Base-by-base conservation (phyloP, 208 protist genomes). In the Sergeia podlipaevii region DNA sequence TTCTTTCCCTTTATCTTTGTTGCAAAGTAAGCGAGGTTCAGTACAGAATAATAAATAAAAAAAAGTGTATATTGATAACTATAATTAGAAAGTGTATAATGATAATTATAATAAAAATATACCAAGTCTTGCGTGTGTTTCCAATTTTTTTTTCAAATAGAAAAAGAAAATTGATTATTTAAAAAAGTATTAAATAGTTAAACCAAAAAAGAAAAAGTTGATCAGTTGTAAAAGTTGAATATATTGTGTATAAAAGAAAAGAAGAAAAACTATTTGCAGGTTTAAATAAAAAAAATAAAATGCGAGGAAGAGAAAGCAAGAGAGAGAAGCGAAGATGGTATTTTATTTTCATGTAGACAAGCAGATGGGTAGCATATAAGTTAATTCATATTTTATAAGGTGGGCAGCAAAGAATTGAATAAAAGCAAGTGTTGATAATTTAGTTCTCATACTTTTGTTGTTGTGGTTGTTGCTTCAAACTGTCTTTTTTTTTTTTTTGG, bases 181-280 rank as follows among this genome's bases (percentile, higher is more conserved):
- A 26, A 20, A 4, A 2, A 38, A 3, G 4, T 57, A n/a, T 57
- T 10, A 39, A 23, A 17, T n/a, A 59, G 26, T 54, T 26, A 7
- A 24, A 53, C 13, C 53, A 32, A 42, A 42, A 30, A 69, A 70
- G 49, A 21, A 45, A 28, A 57, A 57, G n/a, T n/a, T n/a, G n/a
- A n/a, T n/a, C n/a, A n/a, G n/a, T n/a, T n/a, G n/a, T n/a, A 30
- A 65, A 53, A 48, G 39, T 54, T 23, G 13, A 48, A 42, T 26
- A 30, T 28, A 34, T n/a, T 17, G 21, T 24, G 29, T n/a, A 48
- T 41, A 50, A 47, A 54, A n/a, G 18, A 11, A 27, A 54, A 23
- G 7, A 30, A 26, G 36, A 36, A 60, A 37, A 63, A 15, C n/a
- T n/a, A n/a, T n/a, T n/a, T n/a, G n/a, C n/a, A n/a, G n/a, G n/a